Conservation (phyloP, 2,329 filamentous ascomycete species). For the Fusarium albosuccineum region DNA sequence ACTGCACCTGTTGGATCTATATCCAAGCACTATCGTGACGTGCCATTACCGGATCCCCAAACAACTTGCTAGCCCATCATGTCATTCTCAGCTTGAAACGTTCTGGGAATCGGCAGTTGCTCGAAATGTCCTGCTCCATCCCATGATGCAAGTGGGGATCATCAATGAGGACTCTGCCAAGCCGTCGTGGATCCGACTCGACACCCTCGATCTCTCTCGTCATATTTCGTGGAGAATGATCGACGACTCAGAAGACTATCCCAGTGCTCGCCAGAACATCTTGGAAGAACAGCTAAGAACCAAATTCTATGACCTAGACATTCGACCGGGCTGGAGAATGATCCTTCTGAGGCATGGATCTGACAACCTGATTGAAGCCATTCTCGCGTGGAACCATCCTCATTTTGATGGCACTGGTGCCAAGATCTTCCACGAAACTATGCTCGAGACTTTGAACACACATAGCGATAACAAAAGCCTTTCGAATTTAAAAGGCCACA, state of each 20-base stretch:
- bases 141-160: slow-evolving; percentile 40
- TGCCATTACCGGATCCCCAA: slow-evolving; percentile 27
- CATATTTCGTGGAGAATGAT: slow-evolving; percentile 37
- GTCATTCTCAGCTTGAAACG: neutral
- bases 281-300: slow-evolving; percentile 20
- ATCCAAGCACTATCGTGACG: slow-evolving; percentile 15
- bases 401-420: slow-evolving; percentile 40
- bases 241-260: neutral
- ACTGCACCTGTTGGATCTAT: neutral
- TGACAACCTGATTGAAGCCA: slow-evolving; percentile 23
- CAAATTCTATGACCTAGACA: slow-evolving; percentile 25
- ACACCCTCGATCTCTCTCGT: slow-evolving; percentile 32
- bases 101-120: slow-evolving; percentile 33
- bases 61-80: neutral
- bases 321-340: slow-evolving; percentile 35
- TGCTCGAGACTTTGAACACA: slow-evolving; percentile 37
- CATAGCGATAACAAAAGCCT: neutral
- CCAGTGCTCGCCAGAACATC: neutral
- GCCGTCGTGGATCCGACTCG: slow-evolving; percentile 33
- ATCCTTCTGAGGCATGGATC: slow-evolving; percentile 9
- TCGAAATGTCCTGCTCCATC: slow-evolving; percentile 29
- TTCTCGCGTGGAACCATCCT: slow-evolving; percentile 33
- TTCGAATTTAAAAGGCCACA: slow-evolving; percentile 5
- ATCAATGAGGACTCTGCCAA: slow-evolving; percentile 20
- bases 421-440: slow-evolving; percentile 43